A percentile compares a stretch with the other conserved stretches of the same genome.
phyloP scores from a whole-genome alignment of 768 basidiomycete genomes.

The Ramaria sp. region DNA sequence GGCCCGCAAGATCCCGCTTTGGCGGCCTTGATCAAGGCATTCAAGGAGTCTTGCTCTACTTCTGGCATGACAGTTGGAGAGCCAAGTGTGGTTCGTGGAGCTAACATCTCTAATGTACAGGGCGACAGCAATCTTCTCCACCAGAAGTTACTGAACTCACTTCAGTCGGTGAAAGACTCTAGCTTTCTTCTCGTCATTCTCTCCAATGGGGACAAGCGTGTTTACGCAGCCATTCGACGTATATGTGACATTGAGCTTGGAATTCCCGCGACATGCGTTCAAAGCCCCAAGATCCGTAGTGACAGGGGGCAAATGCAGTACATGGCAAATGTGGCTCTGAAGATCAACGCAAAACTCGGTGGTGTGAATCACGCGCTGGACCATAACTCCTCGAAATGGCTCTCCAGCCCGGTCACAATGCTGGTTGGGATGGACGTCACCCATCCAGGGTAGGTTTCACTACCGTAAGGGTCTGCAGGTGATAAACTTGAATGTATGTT shows the following conservation, averaged over 20 bases:
- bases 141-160: neutral
- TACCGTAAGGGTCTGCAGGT: constrained; percentile 2
- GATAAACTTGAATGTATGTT: constrained; percentile 25
- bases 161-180: neutral
- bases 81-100: constrained; percentile 23
- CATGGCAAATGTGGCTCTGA: constrained; percentile 71
- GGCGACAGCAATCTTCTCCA: neutral
- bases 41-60: constrained; percentile 48
- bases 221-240: constrained; percentile 76
- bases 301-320: constrained; percentile 70
- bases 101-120: constrained; percentile 37
- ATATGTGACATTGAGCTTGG: constrained; percentile 68
- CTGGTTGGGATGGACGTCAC: constrained; percentile 65
- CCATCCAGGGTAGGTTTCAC: constrained; percentile 5
- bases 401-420: constrained; percentile 62
- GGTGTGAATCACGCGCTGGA: constrained; percentile 69
- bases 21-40: constrained; percentile 33
- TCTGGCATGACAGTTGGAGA: constrained; percentile 49
- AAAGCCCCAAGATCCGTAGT: constrained; percentile 59
- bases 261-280: constrained; percentile 59
- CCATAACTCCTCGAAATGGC: constrained; percentile 45
- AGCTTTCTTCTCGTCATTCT: constrained; percentile 64
- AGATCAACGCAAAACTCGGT: constrained; percentile 76
- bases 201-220: constrained; percentile 55
- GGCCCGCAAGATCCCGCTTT: constrained; percentile 47